Percentiles rank a stretch among this genome's conserved stretches.
Evolutionary conservation across 192 early-diverging fungal genomes (phyloP).

Genomic region (Linnemannia schmuckeri): DNA sequence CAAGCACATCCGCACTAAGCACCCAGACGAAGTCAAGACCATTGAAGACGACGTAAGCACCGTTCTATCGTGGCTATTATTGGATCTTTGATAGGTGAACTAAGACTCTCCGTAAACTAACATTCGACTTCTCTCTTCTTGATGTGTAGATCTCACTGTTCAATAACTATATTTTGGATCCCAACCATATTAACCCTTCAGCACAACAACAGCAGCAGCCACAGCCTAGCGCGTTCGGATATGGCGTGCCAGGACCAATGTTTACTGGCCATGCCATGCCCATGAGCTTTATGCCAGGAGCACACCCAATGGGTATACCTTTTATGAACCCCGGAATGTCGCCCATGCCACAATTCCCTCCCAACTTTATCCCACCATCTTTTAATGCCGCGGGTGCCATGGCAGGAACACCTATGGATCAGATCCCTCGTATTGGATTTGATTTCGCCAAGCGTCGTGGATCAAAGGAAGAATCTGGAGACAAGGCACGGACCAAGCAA

Average conservation of each 20-base stretch:
- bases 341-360: constrained; percentile 38
- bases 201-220: constrained; percentile 49
- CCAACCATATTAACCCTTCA: constrained; percentile 76
- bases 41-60: constrained; percentile 68
- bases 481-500: constrained; percentile 13
- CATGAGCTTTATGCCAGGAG: constrained; percentile 53
- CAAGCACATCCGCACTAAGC: constrained; percentile 95
- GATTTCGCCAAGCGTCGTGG: constrained; percentile 48
- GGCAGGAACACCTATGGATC: constrained; percentile 65
- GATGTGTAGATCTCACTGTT: constrained; percentile 71
- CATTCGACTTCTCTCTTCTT: not conserved
- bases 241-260: constrained; percentile 33
- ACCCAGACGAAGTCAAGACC: constrained; percentile 77
- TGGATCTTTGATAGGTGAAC: too few species aligned
- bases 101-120: not conserved
- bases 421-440: constrained; percentile 74
- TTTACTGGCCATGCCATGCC: constrained; percentile 51
- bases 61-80: not conserved
- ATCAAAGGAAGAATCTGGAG: constrained; percentile 34
- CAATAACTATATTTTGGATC: constrained; percentile 92
- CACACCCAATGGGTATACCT: constrained; percentile 41
- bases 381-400: constrained; percentile 55
- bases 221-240: constrained; percentile 39
- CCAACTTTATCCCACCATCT: constrained; percentile 44
- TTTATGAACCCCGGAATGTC: constrained; percentile 44